These are phyloP conservation scores for Micractinium sp. DNA, from an alignment of 139 green algal species.

Conservation along the genomic window DNA sequence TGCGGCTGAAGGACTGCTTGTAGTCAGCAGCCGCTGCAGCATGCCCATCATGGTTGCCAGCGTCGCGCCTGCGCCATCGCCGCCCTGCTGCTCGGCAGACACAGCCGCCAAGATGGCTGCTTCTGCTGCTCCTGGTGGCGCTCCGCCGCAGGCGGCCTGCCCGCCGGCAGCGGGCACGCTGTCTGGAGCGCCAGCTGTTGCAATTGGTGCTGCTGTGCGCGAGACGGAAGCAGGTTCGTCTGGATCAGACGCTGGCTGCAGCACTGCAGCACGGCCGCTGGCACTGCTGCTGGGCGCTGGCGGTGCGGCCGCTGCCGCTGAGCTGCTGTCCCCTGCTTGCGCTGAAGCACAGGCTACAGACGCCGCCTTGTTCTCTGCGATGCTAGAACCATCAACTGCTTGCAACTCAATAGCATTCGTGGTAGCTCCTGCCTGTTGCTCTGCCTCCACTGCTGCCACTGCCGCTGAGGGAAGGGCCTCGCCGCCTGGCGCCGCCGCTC, in stretches of 20 bases:
- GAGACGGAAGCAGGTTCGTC: too few species aligned
- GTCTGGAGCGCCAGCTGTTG: not conserved
- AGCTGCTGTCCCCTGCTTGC: not conserved
- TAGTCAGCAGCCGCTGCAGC: slow-evolving; percentile 22
- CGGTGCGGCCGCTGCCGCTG: not conserved
- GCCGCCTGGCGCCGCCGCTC: not conserved
- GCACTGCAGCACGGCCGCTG: not conserved
- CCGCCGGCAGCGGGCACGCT: not conserved
- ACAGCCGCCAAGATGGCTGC: not conserved
- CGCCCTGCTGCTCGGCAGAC: not conserved
- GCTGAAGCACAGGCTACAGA: too few species aligned
- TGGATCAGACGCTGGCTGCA: not conserved
- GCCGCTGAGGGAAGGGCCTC: not conserved
- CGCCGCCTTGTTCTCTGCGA: too few species aligned
- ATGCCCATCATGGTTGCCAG: slow-evolving; percentile 21
- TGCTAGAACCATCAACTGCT: too few species aligned
- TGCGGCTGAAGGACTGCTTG: not conserved
- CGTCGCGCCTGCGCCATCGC: not conserved
- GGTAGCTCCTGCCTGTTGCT: not conserved
- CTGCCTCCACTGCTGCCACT: not conserved
- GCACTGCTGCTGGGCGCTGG: not conserved
- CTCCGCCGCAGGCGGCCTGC: not conserved
- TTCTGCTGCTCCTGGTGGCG: not conserved
- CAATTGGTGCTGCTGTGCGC: not conserved
- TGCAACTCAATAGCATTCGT: too few species aligned